Base-by-base conservation (phyloP, 768 basidiomycete species). In the Epithele typhae region DNA sequence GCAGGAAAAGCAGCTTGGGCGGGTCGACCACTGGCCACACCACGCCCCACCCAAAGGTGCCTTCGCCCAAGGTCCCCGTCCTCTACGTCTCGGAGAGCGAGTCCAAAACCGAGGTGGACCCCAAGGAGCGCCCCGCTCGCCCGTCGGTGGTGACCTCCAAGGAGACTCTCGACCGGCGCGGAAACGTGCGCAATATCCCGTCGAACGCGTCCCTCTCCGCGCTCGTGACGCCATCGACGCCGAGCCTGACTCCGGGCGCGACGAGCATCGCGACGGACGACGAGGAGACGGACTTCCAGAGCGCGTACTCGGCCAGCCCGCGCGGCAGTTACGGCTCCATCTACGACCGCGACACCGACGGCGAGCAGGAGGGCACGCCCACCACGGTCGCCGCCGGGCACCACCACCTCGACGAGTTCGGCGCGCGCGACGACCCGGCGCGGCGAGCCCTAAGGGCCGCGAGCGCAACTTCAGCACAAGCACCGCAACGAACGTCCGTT, bases 211-310 rank as follows among this genome's bases (percentile, higher is more conserved):
- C 68, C 19, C 45, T 67, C 17, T 45, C 55, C 18, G 61, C 63
- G 0, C 34, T 42, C 22, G 51, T 42, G 25, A 60, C 64, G 12
- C 65, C 70, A 5, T 63, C 62, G 47, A 72, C 67, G 9, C 70
- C 68, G 33, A 61, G 65, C 22, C 54, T 68, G 21, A 62, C 60
- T 10, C 47, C 51, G 2, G 56, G 51, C 3, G 56, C 50, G 2
- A 53, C 61, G 19, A 58, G 66, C 30, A 61, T 64, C 22, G 68
- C 65, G 22, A 79, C 84, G 7, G 86, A 88, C 48, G 87, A 87
- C 55, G 87, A 86, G 18, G 87, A 89, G 56, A 84, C 84, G 22
- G 89, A 92, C 58, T 92, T 91, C 63, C 87, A 90, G 66, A 91
- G 88, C 53, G 89, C 89, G 25, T 89, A 86, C 64, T 89, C 87